These are phyloP conservation scores for Phaeolepiota aurea DNA, from an alignment of 768 basidiomycete genomes.

Conservation along the genomic window DNA sequence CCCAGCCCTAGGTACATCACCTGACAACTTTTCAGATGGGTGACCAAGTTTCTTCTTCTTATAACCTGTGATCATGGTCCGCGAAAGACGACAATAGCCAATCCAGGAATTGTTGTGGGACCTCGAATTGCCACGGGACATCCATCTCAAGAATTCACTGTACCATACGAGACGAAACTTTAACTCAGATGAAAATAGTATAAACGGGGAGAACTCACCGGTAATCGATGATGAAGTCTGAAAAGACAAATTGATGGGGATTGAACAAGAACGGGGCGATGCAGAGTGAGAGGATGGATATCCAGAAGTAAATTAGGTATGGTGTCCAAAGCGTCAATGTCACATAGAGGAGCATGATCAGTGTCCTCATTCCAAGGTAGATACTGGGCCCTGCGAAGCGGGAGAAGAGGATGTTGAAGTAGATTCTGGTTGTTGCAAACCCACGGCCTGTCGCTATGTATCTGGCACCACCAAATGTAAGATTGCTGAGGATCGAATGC, in stretches of 20 bases:
- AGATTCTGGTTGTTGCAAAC: slow-evolving; percentile 92
- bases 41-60: slow-evolving; percentile 96
- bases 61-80: slow-evolving; percentile 99
- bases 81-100: slow-evolving; percentile 95
- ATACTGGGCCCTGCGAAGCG: slow-evolving; percentile 98
- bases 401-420: slow-evolving; percentile 93
- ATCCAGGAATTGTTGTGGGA: slow-evolving; percentile 99
- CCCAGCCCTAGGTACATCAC: slow-evolving; percentile 87
- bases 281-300: slow-evolving; percentile 87
- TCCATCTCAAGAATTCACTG: slow-evolving; percentile 97
- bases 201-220: slow-evolving; percentile 36
- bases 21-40: slow-evolving; percentile 94
- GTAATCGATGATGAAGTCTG: slow-evolving; percentile 96
- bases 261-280: slow-evolving; percentile 98
- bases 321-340: slow-evolving; percentile 89
- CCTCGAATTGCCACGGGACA: slow-evolving; percentile 96
- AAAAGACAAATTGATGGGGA: slow-evolving; percentile 97
- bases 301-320: slow-evolving; percentile 96
- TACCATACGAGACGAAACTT: slow-evolving; percentile 10
- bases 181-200: slow-evolving; percentile 1
- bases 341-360: slow-evolving; percentile 90
- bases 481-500: slow-evolving; percentile 92
- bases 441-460: slow-evolving; percentile 99
- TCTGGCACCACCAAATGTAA: slow-evolving; percentile 96
- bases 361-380: slow-evolving; percentile 90